These are phyloP conservation scores for Kodamaea sp. DNA, from an alignment of 1,139 yeast genomes.

Conservation along the genomic window DNA sequence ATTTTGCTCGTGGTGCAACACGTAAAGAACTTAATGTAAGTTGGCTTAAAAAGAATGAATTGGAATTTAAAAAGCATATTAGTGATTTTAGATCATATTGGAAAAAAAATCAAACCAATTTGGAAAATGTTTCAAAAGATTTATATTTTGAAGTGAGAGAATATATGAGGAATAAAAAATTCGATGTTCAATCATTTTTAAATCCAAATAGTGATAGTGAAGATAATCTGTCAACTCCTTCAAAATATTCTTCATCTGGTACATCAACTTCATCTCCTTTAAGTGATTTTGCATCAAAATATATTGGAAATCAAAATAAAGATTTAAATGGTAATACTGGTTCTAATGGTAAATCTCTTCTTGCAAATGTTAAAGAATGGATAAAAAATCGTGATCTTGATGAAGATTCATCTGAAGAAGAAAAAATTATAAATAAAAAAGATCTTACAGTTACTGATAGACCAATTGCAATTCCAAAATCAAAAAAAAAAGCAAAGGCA, in stretches of 20 bases:
- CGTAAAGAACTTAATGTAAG: constrained; percentile 93
- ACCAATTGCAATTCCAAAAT: constrained; percentile 8
- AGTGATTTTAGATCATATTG: constrained; percentile 82
- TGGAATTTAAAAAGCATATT: constrained; percentile 88
- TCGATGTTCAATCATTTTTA: constrained; percentile 31
- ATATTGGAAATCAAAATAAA: constrained; percentile 52
- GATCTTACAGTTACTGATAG: constrained; percentile 2
- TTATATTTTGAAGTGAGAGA: constrained; percentile 80
- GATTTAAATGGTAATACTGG: constrained; percentile 32
- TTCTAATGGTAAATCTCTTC: constrained; percentile 36
- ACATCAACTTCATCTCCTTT: constrained; percentile 39
- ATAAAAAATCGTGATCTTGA: constrained; percentile 38
- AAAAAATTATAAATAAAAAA: constrained; percentile 4
- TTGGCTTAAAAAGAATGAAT: constrained; percentile 94
- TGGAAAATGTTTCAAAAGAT: constrained; percentile 76
- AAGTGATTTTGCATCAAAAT: constrained; percentile 59
- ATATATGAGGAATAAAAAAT: constrained; percentile 55
- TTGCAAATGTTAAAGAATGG: constrained; percentile 69
- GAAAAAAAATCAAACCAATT: constrained; percentile 65
- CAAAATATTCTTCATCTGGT: constrained; percentile 5
- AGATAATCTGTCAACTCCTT: constrained; percentile 24
- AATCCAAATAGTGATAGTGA: constrained; percentile 29
- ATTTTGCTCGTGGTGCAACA: constrained; percentile 96
- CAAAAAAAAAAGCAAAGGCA: constrained; percentile 2
- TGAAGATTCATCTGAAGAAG: constrained; percentile 11